Evolutionary conservation across 495 filamentous ascomycete species (phyloP), one percentile per base, ranked within the genome.

Genomic region (Xylaria telfairii): DNA sequence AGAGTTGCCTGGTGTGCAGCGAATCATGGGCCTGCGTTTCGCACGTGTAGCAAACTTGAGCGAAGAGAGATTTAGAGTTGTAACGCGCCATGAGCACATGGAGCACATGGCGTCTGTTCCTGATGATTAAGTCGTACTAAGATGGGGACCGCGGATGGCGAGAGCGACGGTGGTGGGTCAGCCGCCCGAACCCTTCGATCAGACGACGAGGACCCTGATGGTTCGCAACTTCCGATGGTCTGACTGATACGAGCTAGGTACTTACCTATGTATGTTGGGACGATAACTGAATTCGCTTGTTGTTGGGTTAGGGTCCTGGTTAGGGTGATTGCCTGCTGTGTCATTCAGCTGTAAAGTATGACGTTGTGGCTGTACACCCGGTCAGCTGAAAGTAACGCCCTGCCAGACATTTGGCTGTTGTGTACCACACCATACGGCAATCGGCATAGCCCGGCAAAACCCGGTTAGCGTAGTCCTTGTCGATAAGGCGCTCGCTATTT

Each of bases 21-120:
- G 76, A 78, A 78, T 78, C 76, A 76, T 63, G 72, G 30, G 62
- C 67, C 65, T 4, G 46, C 67, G 74, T 76, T 63, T 42, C 71
- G 72, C 76, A 78, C 76, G 76, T 78, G 76, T 76, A 71, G 72
- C 57, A 71, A 17, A 54, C 46, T 19, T 42, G 30, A 12, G 42
- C 64, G 12, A 66, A 8, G 64, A 24, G 41, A 64, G 69, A 75
- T 54, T 10, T 19, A 32, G 15, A 59, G 30, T 21, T 19, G 34
- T 47, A 34, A 3, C 41, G 15, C 12, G 21, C 32, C 42, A 24
- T 41, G 32, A 69, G 67, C 67, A 57, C 53, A 59, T 67, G 51
- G 32, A 69, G 67, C 67, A 57, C 53, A 59, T 67, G 51, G 65
- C 32, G 39, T 44, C 42, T 39, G 60, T 53, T 42, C 32, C 32